phyloP scores from a whole-genome alignment of 345 rosid genomes.

The Gossypium ekmanianum region DNA sequence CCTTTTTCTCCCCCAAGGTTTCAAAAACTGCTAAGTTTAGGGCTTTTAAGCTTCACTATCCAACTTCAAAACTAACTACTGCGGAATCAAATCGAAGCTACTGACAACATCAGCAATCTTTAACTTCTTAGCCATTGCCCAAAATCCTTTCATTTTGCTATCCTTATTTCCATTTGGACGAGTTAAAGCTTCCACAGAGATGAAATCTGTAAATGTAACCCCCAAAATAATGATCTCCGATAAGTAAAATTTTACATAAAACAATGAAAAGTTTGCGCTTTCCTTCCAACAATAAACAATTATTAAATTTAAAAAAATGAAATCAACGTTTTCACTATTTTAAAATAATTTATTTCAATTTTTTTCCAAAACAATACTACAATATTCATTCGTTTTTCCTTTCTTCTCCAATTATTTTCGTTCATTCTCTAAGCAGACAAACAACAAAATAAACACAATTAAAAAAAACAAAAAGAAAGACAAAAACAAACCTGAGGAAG shows the following conservation, averaged over 20 bases:
- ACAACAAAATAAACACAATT: neutral
- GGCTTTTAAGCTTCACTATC: constrained; percentile 14
- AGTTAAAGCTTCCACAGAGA: constrained; percentile 31
- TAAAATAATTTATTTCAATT: neutral
- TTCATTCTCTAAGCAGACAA: constrained; percentile 23
- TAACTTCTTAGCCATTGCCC: constrained; percentile 16
- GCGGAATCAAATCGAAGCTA: neutral
- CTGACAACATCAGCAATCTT: constrained; percentile 12
- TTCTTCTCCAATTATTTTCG: neutral
- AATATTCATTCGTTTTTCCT: neutral
- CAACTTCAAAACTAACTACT: constrained; percentile 8
- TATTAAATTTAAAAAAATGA: neutral
- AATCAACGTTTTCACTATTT: neutral
- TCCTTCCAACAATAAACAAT: neutral
- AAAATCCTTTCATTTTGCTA: constrained; percentile 13
- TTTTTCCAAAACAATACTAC: neutral
- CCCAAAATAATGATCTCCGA: neutral
- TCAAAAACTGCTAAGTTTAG: constrained; percentile 10
- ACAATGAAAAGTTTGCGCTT: neutral
- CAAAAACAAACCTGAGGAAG: constrained; percentile 19
- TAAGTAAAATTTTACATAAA: neutral
- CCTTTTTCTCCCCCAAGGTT: constrained; percentile 11
- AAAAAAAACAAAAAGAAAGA: constrained; percentile 4
- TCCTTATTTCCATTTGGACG: constrained; percentile 22
- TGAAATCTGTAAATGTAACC: constrained; percentile 30